Evolutionary conservation across 2,329 filamentous ascomycete species (phyloP), one percentile per base, ranked within the genome.

Genomic region (Grosmannia penicillata): DNA sequence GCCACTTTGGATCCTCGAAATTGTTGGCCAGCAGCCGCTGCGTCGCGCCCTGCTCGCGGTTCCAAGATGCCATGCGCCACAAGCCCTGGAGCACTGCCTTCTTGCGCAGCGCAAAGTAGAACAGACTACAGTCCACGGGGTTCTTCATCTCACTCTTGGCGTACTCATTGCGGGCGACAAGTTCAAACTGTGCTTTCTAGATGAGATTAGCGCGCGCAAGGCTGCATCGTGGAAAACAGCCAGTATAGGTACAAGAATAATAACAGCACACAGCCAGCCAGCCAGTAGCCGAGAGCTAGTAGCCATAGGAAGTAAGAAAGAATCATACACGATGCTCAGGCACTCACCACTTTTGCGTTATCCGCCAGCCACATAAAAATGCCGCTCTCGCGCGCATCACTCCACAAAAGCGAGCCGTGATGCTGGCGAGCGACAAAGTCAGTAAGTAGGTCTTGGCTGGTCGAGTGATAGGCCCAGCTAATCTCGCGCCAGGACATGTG

Each of bases 341-440:
- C 17, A 36, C 77, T 57, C 66, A 91, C 84, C 53, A 96, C 63
- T 18, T 85, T 77, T 39, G 70, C 72, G 15, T 68, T 58, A 55
- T 95, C 87, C 1, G 76, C 74, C 45, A 98, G 68, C 89, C 91
- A 98, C 77, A 95, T 89, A 53, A 94, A 95, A 39, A 96, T 69
- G 10, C 91, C 91, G 47, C 81, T 84, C 53, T 93, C 81, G 33
- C 81, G 71, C 2, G 89, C 91, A 49, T 87, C 72, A 45, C 81
- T 72, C 91, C 91, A 98, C 7, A 79, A 62, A 62, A 96, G 68
- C 42, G 74, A 78, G 1, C 80, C 79, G 45, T 86, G 80, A 48
- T 81, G 86, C 50, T 93, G 84, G 17, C 74, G 67, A 10, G 78
- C 76, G 9, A 94, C 80, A 49, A 94, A 78, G 54, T 94, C 84